Evolutionary conservation across 1,284 basidiomycete genomes (phyloP).

Genomic region (Ustilago esculenta): DNA sequence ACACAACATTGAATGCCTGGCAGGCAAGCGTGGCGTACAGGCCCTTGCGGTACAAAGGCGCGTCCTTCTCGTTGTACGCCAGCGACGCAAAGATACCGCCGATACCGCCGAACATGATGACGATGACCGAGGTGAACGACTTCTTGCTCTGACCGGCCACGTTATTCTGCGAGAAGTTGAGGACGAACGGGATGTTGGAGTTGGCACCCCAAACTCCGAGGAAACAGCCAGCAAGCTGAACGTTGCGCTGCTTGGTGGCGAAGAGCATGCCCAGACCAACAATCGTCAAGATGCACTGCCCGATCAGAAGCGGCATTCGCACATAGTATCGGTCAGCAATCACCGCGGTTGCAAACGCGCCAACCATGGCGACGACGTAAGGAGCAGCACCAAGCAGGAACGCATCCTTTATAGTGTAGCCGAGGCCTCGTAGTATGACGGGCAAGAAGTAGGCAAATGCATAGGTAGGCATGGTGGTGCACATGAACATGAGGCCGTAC

Average conservation of each 20-base stretch:
- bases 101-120: slow-evolving; percentile 68
- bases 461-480: slow-evolving; percentile 52
- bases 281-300: slow-evolving; percentile 65
- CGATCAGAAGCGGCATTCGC: slow-evolving; percentile 66
- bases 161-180: slow-evolving; percentile 65
- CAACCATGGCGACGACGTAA: slow-evolving; percentile 63
- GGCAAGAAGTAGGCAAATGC: slow-evolving; percentile 68
- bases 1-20: slow-evolving; percentile 52
- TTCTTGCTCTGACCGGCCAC: slow-evolving; percentile 68
- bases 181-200: slow-evolving; percentile 56
- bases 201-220: slow-evolving; percentile 67
- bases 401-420: slow-evolving; percentile 59
- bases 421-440: slow-evolving; percentile 68
- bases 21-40: slow-evolving; percentile 53
- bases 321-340: slow-evolving; percentile 66
- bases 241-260: slow-evolving; percentile 41
- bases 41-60: slow-evolving; percentile 57
- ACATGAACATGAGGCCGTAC: slow-evolving; percentile 68
- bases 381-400: slow-evolving; percentile 68
- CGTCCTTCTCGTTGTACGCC: slow-evolving; percentile 61
- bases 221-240: slow-evolving; percentile 66
- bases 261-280: slow-evolving; percentile 67
- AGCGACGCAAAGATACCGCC: slow-evolving; percentile 69
- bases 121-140: slow-evolving; percentile 66
- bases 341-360: slow-evolving; percentile 64